phyloP scores from a whole-genome alignment of 169 alveolate genomes.

The Eimeria necatrix region DNA sequence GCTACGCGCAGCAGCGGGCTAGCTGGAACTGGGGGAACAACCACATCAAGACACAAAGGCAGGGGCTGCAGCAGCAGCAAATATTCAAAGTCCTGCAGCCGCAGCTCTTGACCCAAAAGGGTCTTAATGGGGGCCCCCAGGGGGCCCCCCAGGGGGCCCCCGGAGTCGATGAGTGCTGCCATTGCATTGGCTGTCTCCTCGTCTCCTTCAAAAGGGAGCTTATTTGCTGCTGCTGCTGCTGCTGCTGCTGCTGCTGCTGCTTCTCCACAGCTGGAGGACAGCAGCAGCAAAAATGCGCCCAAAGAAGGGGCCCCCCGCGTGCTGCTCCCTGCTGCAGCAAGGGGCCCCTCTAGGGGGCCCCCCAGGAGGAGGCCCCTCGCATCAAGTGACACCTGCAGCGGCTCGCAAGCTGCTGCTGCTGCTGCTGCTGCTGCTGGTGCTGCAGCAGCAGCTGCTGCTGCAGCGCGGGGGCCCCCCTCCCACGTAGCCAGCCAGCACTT shows the following conservation, averaged over 20 bases:
- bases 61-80: conserved; percentile 48
- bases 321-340: conserved; percentile 3
- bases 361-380: not conserved
- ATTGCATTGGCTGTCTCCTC: not conserved
- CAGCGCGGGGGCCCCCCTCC: not conserved
- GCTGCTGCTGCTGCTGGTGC: not conserved
- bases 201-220: not conserved
- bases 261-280: conserved; percentile 14
- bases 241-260: conserved; percentile 1
- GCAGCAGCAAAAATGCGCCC: conserved; percentile 37
- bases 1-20: conserved; percentile 26
- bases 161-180: not conserved
- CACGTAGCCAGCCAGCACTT: not conserved
- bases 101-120: conserved; percentile 14
- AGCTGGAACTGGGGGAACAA: not conserved
- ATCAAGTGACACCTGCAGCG: not conserved
- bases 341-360: conserved; percentile 37
- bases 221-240: conserved; percentile 30
- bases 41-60: not conserved
- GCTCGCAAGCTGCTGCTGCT: conserved; percentile 10
- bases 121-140: not conserved
- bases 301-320: not conserved
- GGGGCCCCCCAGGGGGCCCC: not conserved
- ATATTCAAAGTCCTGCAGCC: not conserved
- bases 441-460: conserved; percentile 14